These are phyloP conservation scores for Boletus rex-veris DNA, from an alignment of 768 basidiomycete genomes.

Conservation along the genomic window DNA sequence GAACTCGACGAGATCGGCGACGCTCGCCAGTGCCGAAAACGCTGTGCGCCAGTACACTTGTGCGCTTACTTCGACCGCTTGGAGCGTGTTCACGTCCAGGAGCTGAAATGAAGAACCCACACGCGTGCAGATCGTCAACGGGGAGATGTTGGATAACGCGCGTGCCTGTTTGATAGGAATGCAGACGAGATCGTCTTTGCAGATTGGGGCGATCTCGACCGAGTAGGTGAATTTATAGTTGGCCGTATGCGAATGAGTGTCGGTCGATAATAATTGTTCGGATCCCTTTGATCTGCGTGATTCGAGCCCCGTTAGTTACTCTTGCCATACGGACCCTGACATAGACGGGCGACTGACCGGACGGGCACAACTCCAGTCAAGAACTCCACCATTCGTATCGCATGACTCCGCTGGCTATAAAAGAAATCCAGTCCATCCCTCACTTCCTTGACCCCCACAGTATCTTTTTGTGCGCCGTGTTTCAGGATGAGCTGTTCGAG, in stretches of 20 bases:
- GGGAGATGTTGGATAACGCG: conserved; percentile 81
- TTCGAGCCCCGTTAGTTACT: not conserved
- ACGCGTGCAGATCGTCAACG: conserved; percentile 82
- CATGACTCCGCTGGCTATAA: conserved; percentile 86
- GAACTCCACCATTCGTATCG: conserved; percentile 96
- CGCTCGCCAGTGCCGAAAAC: conserved; percentile 78
- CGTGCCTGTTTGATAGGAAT: conserved; percentile 82
- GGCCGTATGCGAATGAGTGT: conserved; percentile 88
- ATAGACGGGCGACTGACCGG: conserved; percentile 50
- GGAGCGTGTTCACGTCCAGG: conserved; percentile 85
- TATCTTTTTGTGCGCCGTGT: conserved; percentile 95
- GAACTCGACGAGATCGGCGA: conserved; percentile 90
- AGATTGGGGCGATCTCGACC: conserved; percentile 94
- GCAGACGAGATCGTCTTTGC: conserved; percentile 96
- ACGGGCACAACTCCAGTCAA: conserved; percentile 82
- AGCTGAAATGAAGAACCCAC: conserved; percentile 91
- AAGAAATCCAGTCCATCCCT: conserved; percentile 97
- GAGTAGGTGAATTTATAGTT: conserved; percentile 98
- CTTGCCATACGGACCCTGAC: not conserved
- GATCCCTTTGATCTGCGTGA: conserved; percentile 76
- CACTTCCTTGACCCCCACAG: conserved; percentile 88
- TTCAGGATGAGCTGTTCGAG: conserved; percentile 97
- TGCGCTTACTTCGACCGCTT: conserved; percentile 73
- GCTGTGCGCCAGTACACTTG: conserved; percentile 89
- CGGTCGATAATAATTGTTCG: conserved; percentile 90